These are phyloP conservation scores for Dictyostelium firmibasis DNA, from an alignment of 78 protist species.

Conservation along the genomic window DNA sequence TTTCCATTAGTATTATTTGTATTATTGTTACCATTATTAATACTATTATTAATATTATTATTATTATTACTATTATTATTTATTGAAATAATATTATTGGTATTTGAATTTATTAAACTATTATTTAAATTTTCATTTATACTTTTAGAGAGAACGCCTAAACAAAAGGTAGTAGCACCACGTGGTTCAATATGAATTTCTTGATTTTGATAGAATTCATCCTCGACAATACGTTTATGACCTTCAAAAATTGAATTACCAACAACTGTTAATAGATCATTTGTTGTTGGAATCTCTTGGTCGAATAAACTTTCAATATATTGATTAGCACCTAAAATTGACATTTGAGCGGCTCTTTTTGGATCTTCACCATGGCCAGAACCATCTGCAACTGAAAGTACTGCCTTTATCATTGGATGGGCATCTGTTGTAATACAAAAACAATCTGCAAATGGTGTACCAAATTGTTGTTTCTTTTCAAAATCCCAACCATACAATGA, in stretches of 20 bases:
- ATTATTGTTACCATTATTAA: neutral
- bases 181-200: conserved; percentile 75
- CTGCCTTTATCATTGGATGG: conserved; percentile 49
- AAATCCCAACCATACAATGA: conserved; percentile 72
- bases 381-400: conserved; percentile 62
- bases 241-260: conserved; percentile 65
- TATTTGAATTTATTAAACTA: neutral
- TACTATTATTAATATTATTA: neutral
- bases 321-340: conserved; percentile 66
- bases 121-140: neutral
- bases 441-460: conserved; percentile 75
- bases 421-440: conserved; percentile 16
- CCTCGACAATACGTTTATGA: conserved; percentile 53
- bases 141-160: conserved; percentile 28
- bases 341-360: conserved; percentile 45
- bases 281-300: conserved; percentile 31
- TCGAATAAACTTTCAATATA: conserved; percentile 39
- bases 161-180: conserved; percentile 65
- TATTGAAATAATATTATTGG: neutral
- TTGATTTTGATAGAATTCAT: conserved; percentile 36
- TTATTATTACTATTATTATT: neutral
- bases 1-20: neutral
- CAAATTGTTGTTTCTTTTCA: conserved; percentile 45
- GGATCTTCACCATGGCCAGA: conserved; percentile 69
- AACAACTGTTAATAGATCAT: conserved; percentile 23